Conservation (phyloP, 1,284 basidiomycete species). For the Ceratobasidium sp. region DNA sequence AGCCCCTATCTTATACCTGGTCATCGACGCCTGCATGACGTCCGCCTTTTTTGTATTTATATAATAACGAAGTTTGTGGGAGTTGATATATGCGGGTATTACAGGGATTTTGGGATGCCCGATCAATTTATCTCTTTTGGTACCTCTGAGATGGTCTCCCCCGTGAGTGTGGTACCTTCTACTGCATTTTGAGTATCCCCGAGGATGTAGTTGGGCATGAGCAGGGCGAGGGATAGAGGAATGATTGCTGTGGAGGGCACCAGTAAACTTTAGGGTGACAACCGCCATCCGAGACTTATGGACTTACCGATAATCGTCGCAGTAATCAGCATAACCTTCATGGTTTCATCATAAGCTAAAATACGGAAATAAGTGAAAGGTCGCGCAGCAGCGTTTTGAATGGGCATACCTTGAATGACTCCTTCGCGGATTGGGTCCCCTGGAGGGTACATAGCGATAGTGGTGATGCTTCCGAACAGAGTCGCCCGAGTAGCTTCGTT, state of each 20-base stretch:
- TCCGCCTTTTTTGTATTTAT: too few species aligned
- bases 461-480: constrained; percentile 51
- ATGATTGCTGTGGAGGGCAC: constrained; percentile 32
- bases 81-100: neutral
- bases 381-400: neutral
- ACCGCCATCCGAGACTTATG: neutral
- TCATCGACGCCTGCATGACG: too few species aligned
- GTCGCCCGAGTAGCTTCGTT: constrained; percentile 11
- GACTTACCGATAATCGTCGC: constrained; percentile 30
- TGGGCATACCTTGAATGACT: constrained; percentile 48
- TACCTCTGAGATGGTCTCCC: constrained; percentile 3
- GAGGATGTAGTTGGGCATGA: constrained; percentile 45
- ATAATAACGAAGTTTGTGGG: neutral
- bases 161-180: constrained; percentile 20
- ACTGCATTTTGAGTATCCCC: constrained; percentile 45
- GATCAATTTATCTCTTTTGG: neutral
- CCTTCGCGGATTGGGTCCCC: constrained; percentile 50
- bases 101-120: neutral
- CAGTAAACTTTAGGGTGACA: neutral
- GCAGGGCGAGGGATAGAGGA: constrained; percentile 30
- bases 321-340: constrained; percentile 42
- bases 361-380: neutral
- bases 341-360: constrained; percentile 44
- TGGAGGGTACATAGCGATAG: constrained; percentile 49
- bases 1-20: too few species aligned